Base-by-base conservation (phyloP, 805 yeast species). In the Teunomyces funiuensis region DNA sequence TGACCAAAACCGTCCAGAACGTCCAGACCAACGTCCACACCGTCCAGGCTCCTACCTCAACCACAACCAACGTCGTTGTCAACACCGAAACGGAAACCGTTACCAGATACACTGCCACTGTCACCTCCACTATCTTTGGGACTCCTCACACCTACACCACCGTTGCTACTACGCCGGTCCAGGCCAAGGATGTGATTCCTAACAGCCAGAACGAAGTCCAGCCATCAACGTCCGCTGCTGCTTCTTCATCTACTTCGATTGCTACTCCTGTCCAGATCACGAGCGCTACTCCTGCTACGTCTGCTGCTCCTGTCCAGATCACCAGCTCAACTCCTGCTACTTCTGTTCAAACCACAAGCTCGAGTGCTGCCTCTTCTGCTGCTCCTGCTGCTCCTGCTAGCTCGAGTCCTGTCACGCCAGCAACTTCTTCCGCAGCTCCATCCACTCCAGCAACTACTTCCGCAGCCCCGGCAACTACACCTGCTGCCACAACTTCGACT, bases 91-190 rank as follows among this genome's bases (percentile, higher is more conserved):
- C 70, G 13, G 52, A 60, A 28, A 70, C 75, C 14, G 55, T 61
- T 18, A 70, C 74, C 17, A 55, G 59, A 20, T 69, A 68, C 51
- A 70, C 74, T 30, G 73, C 73, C 13, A 70, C 76, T 6, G 69
- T 63, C 28, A 70, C 75, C 4, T 60, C 65, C 2, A 68, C 73
- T 13, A 62, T 69, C n/a, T 61, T 63, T 41, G 74, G 74, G 16
- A 51, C 57, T 18, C 66, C 66, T 11, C 45, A 53, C 25, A 65
- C 71, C 20, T 69, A 51, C 49, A 59, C 69, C 19, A 66, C 71
- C 4, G 64, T 64, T 36, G 63, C 61, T 5, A 49, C 55, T 18
- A 57, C 68, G 19, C 66, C 71, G 36, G 52, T 61, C 36, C 49
- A 51, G 16, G 45, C 53, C 16, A 39, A 43, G 7, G 50, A 52